Percentiles rank a stretch among this genome's conserved stretches.
Evolutionary conservation across 2,329 filamentous ascomycete species (phyloP).

Genomic region (Neurospora sp.): DNA sequence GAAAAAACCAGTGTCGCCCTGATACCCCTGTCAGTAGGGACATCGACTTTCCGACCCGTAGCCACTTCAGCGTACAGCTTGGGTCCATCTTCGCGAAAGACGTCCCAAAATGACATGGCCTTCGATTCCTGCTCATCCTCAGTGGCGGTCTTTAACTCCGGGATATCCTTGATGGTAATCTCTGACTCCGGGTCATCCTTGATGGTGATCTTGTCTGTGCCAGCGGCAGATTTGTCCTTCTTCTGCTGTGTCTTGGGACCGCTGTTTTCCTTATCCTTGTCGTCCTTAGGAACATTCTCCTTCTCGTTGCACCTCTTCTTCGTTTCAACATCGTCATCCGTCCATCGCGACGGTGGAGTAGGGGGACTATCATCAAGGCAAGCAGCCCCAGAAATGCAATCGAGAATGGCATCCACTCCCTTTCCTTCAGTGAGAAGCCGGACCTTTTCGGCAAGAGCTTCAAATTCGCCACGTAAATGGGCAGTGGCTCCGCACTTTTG

Average conservation of each 20-base stretch:
- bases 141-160: neutral
- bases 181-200: neutral
- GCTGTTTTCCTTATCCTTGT: too few species aligned
- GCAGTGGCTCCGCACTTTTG: conserved; percentile 7
- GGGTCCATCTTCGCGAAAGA: conserved; percentile 18
- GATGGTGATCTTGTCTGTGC: neutral
- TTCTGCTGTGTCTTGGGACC: too few species aligned
- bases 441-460: neutral
- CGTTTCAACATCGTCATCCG: neutral
- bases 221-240: too few species aligned
- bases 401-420: conserved; percentile 26
- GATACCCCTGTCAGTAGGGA: conserved; percentile 18
- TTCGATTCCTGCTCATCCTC: neutral
- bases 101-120: conserved; percentile 18
- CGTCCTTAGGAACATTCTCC: too few species aligned
- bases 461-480: neutral
- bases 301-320: too few species aligned
- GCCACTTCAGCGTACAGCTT: conserved; percentile 22
- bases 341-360: too few species aligned
- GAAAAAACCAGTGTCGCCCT: conserved; percentile 16
- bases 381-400: conserved; percentile 21
- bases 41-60: conserved; percentile 16
- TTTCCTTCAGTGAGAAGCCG: conserved; percentile 12
- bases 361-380: neutral
- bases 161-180: neutral